phyloP scores from a whole-genome alignment of 257 asterid species.

The Solanum bukasovii region DNA sequence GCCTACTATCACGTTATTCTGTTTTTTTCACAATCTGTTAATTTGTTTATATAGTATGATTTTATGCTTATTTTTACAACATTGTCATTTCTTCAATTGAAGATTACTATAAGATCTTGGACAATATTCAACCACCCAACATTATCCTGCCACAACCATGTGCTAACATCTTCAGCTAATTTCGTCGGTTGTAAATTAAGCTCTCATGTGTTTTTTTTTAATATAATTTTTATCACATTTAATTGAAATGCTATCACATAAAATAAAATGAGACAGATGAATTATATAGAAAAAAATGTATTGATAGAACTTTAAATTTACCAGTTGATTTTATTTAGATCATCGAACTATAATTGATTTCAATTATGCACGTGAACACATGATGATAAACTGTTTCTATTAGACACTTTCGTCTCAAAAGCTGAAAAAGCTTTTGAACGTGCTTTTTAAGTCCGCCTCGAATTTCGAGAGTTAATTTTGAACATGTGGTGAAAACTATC shows the following conservation, averaged over 20 bases:
- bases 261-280: not conserved
- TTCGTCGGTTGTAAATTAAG: not conserved
- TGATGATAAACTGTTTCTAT: too few species aligned
- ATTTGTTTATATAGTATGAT: not conserved
- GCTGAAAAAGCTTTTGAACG: too few species aligned
- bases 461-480: too few species aligned
- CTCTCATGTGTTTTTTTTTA: not conserved
- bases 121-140: not conserved
- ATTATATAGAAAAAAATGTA: not conserved
- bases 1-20: not conserved
- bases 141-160: constrained; percentile 1
- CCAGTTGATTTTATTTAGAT: not conserved
- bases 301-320: not conserved
- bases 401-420: too few species aligned
- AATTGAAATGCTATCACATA: not conserved
- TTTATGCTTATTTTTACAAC: not conserved
- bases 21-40: not conserved
- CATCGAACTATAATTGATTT: too few species aligned
- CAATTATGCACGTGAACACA: not conserved
- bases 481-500: not conserved
- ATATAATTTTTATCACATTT: not conserved
- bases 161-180: not conserved
- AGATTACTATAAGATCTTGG: not conserved
- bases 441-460: not conserved
- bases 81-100: not conserved